A percentile compares a stretch with the other conserved stretches of the same genome.
Conservation (phyloP, 2,329 filamentous ascomycete genomes). For the Emmonsiellopsis sp. region DNA sequence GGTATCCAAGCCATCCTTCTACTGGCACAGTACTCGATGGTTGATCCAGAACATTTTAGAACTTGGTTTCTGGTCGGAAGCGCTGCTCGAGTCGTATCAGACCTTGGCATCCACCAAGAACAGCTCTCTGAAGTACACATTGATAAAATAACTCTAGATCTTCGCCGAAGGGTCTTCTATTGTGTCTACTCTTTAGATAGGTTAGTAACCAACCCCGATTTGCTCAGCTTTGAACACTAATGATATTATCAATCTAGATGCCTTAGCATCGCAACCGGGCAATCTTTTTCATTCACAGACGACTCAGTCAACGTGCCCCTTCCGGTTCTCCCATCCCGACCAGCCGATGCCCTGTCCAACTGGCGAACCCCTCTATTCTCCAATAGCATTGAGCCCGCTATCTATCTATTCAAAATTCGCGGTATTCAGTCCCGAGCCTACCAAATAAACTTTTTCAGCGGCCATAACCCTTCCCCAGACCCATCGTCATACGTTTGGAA, state of each 20-base stretch:
- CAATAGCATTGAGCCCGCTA: slow-evolving; percentile 56
- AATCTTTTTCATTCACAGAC: slow-evolving; percentile 89
- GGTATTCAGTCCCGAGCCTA: slow-evolving; percentile 83
- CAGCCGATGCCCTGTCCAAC: slow-evolving; percentile 15
- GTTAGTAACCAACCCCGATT: slow-evolving; percentile 35
- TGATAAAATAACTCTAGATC: slow-evolving; percentile 61
- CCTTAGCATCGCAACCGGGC: slow-evolving; percentile 77
- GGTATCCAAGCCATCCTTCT: slow-evolving; percentile 83
- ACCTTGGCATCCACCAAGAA: slow-evolving; percentile 88
- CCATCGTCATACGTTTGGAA: slow-evolving; percentile 42
- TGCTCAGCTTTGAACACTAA: not conserved
- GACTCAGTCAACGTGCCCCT: slow-evolving; percentile 75
- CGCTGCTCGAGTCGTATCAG: slow-evolving; percentile 75
- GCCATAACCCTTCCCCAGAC: slow-evolving; percentile 57
- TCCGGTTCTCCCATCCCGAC: slow-evolving; percentile 45
- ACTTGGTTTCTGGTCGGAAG: slow-evolving; percentile 91
- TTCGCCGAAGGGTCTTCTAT: slow-evolving; percentile 76
- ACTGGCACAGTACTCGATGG: slow-evolving; percentile 78
- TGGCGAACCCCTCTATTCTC: slow-evolving; percentile 38
- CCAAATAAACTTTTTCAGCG: slow-evolving; percentile 74
- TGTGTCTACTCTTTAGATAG: slow-evolving; percentile 84
- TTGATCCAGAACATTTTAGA: slow-evolving; percentile 85
- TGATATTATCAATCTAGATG: slow-evolving; percentile 44
- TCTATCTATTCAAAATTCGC: slow-evolving; percentile 74
- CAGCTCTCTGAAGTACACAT: slow-evolving; percentile 61